These are phyloP conservation scores for Linnemannia exigua DNA, from an alignment of 192 early-diverging fungal species.

Conservation along the genomic window DNA sequence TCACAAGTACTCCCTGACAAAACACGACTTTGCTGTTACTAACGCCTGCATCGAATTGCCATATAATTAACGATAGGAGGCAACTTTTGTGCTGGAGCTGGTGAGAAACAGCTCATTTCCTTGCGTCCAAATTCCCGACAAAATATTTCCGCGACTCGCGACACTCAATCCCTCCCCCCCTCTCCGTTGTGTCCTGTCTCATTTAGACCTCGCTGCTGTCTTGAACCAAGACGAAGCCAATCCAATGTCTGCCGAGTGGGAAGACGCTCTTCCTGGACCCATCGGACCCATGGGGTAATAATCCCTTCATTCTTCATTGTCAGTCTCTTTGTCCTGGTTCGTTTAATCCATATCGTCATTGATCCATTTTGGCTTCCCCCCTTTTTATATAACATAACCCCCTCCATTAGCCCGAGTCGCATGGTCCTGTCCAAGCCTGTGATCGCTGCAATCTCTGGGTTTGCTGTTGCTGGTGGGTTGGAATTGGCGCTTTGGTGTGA, in stretches of 20 bases:
- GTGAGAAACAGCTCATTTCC: neutral
- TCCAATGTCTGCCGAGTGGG: conserved; percentile 52
- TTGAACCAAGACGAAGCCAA: conserved; percentile 53
- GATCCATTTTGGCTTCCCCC: neutral
- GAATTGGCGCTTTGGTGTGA: conserved; percentile 69
- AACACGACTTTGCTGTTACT: neutral
- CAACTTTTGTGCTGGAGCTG: conserved; percentile 64
- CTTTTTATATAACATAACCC: neutral
- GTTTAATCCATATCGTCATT: neutral
- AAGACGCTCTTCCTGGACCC: conserved; percentile 43
- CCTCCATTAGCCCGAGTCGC: conserved; percentile 45
- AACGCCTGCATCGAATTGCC: too few relatives aligned
- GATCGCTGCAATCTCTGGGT: conserved; percentile 67
- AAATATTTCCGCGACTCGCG: too few relatives aligned
- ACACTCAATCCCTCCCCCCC: too few relatives aligned
- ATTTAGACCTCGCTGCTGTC: conserved; percentile 56
- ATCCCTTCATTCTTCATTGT: neutral
- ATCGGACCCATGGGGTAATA: conserved; percentile 63
- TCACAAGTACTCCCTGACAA: neutral
- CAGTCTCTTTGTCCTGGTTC: neutral
- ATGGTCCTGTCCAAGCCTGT: conserved; percentile 66
- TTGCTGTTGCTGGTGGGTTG: conserved; percentile 67
- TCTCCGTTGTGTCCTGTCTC: neutral
- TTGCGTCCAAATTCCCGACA: neutral
- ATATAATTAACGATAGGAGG: conserved; percentile 39